Percentiles rank a stretch among this genome's conserved stretches.
Conservation (phyloP, 768 basidiomycete genomes). For the Porpolomopsis calyptriformis region DNA sequence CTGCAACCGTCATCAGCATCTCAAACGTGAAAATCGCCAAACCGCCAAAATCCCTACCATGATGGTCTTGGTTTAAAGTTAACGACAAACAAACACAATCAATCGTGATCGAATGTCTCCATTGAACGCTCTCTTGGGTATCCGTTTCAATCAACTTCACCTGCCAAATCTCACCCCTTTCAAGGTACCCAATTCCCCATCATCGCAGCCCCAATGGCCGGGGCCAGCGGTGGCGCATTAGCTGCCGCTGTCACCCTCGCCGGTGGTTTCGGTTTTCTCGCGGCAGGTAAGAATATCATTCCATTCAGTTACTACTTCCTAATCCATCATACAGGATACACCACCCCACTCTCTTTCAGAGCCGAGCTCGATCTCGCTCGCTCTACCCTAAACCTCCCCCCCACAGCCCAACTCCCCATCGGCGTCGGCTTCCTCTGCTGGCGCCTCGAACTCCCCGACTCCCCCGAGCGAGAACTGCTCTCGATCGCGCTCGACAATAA, state of each 20-base stretch:
- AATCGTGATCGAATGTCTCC: background rate
- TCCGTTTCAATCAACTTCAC: conserved; percentile 8
- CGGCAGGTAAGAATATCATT: conserved; percentile 35
- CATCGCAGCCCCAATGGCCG: conserved; percentile 61
- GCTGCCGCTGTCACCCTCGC: conserved; percentile 53
- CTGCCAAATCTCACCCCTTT: no score
- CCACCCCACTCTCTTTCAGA: conserved; percentile 31
- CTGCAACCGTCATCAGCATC: conserved; percentile 26
- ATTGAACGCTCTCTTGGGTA: no score
- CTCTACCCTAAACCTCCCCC: conserved; percentile 24
- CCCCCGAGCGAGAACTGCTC: conserved; percentile 32
- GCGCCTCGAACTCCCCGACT: conserved; percentile 46
- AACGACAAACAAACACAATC: background rate
- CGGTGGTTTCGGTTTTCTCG: conserved; percentile 70
- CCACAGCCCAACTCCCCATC: conserved; percentile 37
- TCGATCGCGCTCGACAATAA: conserved; percentile 40
- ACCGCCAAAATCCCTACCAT: conserved; percentile 35
- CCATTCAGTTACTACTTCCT: conserved; percentile 3
- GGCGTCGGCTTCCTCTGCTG: conserved; percentile 72
- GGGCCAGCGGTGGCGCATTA: conserved; percentile 49
- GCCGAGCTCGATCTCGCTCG: conserved; percentile 48
- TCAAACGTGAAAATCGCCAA: background rate
- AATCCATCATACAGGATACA: conserved; percentile 28
- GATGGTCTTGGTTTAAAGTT: conserved; percentile 25
- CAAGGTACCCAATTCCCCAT: conserved; percentile 50